Percentiles rank a stretch among this genome's conserved stretches.
These are phyloP conservation scores for Cutaneotrichosporon daszewskae DNA, from an alignment of 1,284 basidiomycete species.

Conservation along the genomic window DNA sequence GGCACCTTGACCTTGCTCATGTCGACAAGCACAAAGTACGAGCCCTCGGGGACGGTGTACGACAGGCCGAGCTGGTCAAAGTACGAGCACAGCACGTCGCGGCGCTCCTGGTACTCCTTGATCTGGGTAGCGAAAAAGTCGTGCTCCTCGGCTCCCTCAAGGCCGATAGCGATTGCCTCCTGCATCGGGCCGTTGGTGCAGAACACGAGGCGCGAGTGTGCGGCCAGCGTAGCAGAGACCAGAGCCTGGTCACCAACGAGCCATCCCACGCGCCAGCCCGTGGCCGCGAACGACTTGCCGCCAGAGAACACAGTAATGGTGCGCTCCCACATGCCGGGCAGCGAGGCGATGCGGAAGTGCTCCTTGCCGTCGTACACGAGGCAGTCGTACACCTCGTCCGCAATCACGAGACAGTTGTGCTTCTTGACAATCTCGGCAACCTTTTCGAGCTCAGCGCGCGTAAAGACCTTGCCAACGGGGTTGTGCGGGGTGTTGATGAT, in stretches of 20 bases:
- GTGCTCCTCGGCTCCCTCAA: constrained; percentile 67
- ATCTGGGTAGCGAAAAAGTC: constrained; percentile 76
- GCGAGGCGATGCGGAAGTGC: constrained; percentile 82
- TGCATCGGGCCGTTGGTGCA: constrained; percentile 87
- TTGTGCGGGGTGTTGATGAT: constrained; percentile 95
- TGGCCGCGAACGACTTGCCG: constrained; percentile 92
- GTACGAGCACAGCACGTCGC: constrained; percentile 63
- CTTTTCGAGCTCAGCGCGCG: constrained; percentile 68
- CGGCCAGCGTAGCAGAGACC: constrained; percentile 79
- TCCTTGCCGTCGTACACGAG: constrained; percentile 82
- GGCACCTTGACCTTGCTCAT: constrained; percentile 76
- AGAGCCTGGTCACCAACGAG: constrained; percentile 80
- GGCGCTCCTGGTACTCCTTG: constrained; percentile 73
- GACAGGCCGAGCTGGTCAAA: constrained; percentile 81
- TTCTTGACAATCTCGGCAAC: constrained; percentile 85
- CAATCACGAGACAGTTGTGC: constrained; percentile 85
- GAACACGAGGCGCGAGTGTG: constrained; percentile 90
- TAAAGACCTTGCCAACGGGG: constrained; percentile 92
- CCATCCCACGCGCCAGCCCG: constrained; percentile 96
- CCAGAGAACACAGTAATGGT: constrained; percentile 77
- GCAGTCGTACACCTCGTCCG: constrained; percentile 99
- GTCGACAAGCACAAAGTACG: constrained; percentile 85
- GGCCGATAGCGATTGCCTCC: constrained; percentile 81
- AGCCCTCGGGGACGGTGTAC: constrained; percentile 81
- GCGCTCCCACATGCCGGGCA: constrained; percentile 98